phyloP scores from a whole-genome alignment of 805 yeast genomes.

The Spathaspora arborariae region DNA sequence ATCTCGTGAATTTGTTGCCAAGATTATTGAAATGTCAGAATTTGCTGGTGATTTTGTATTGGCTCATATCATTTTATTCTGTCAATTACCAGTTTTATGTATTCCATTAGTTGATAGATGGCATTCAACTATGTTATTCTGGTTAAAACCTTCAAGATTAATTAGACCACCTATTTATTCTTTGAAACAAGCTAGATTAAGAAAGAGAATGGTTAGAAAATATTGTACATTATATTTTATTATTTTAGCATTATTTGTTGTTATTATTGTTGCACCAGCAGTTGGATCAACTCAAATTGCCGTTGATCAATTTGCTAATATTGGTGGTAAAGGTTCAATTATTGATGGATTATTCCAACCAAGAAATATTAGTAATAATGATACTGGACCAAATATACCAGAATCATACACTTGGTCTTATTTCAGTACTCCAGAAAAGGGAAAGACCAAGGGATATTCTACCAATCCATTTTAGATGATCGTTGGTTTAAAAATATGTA shows the following conservation, averaged over 20 bases:
- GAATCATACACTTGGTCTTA: constrained; percentile 34
- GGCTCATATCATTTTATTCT: constrained; percentile 84
- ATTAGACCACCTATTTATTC: constrained; percentile 98
- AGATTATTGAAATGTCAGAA: constrained; percentile 89
- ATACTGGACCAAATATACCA: constrained; percentile 50
- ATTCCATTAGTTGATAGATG: constrained; percentile 91
- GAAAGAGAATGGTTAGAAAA: constrained; percentile 96
- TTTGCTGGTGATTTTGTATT: constrained; percentile 95
- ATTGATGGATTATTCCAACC: constrained; percentile 84
- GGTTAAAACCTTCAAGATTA: constrained; percentile 96
- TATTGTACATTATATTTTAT: constrained; percentile 78
- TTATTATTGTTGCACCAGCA: constrained; percentile 87
- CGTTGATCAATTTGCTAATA: constrained; percentile 22
- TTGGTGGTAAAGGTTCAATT: constrained; percentile 26
- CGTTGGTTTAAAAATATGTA: constrained; percentile 30
- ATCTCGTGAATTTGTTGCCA: constrained; percentile 89
- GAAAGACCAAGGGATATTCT: constrained; percentile 51
- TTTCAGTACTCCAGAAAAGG: constrained; percentile 36
- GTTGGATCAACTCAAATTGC: constrained; percentile 63
- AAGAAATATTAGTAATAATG: constrained; percentile 74
- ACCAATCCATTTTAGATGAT: constrained; percentile 41
- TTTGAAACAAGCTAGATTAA: constrained; percentile 89
- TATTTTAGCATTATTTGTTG: constrained; percentile 66
- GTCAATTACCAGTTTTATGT: constrained; percentile 81
- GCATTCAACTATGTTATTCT: constrained; percentile 98